These are phyloP conservation scores for Amorphotheca resinae DNA, from an alignment of 495 filamentous ascomycete species.

Conservation along the genomic window DNA sequence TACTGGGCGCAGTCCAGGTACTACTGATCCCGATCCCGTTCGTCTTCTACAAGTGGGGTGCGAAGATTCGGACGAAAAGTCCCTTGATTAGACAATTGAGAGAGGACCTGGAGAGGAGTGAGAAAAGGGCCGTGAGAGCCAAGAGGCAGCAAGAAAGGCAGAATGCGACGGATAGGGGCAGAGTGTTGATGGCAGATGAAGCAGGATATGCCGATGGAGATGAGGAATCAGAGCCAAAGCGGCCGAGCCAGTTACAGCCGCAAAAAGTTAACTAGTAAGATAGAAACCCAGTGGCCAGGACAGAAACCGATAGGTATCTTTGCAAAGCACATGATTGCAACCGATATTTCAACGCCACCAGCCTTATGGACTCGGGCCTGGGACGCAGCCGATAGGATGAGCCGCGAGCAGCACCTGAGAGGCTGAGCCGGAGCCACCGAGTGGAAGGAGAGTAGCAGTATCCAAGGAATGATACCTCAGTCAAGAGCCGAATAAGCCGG, in stretches of 20 bases:
- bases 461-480: too few relatives aligned
- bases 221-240: constrained; percentile 2
- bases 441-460: too few relatives aligned
- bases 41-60: constrained; percentile 64
- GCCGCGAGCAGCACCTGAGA: too few relatives aligned
- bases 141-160: constrained; percentile 6
- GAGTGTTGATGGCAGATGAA: not conserved
- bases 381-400: too few relatives aligned
- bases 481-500: too few relatives aligned
- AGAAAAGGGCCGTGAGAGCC: constrained; percentile 9
- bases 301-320: too few relatives aligned
- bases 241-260: not conserved
- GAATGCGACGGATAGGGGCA: constrained; percentile 3
- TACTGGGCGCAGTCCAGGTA: constrained; percentile 59
- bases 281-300: too few relatives aligned
- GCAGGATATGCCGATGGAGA: not conserved
- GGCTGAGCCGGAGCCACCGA: too few relatives aligned
- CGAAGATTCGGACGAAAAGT: constrained; percentile 52
- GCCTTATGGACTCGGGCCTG: too few relatives aligned
- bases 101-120: constrained; percentile 41
- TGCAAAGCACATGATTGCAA: too few relatives aligned
- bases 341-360: too few relatives aligned
- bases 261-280: too few relatives aligned
- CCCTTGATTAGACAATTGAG: constrained; percentile 56
- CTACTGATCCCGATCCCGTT: constrained; percentile 66